Evolutionary conservation across 179 eudicot species (phyloP).

Genomic region (Nepenthes alata): DNA sequence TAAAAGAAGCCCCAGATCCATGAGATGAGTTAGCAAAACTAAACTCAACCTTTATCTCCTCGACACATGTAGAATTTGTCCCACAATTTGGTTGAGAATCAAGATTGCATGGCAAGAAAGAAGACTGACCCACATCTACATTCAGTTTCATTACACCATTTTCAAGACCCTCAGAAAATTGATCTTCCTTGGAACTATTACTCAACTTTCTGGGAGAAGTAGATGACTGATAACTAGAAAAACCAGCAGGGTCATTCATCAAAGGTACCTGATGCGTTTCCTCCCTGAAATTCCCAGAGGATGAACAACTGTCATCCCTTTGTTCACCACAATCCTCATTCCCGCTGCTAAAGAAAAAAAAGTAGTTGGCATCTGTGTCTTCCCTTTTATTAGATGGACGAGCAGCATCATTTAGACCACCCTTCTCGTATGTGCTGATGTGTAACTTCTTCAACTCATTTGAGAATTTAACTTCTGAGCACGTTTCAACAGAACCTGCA

Average conservation of each 20-base stretch:
- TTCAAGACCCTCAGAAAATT: conserved; percentile 10
- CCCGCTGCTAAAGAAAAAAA: conserved; percentile 38
- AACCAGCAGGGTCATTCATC: conserved; percentile 6
- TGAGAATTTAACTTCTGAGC: conserved; percentile 26
- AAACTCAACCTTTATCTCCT: conserved; percentile 20
- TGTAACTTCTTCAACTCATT: conserved; percentile 46
- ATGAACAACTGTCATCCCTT: too few relatives aligned
- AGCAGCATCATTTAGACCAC: conserved; percentile 6
- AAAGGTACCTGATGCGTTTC: neutral
- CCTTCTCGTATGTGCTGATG: conserved; percentile 26
- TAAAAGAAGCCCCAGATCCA: conserved; percentile 16
- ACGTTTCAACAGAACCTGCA: conserved; percentile 9
- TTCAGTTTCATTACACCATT: conserved; percentile 15
- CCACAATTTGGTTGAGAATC: conserved; percentile 14
- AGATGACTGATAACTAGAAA: conserved; percentile 15
- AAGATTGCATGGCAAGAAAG: conserved; percentile 17
- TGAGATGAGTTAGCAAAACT: conserved; percentile 18
- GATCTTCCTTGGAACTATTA: conserved; percentile 1
- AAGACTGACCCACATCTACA: conserved; percentile 10
- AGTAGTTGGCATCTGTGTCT: conserved; percentile 4
- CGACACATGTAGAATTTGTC: conserved; percentile 17
- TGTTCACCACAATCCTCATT: conserved; percentile 7
- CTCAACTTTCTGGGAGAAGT: conserved; percentile 16
- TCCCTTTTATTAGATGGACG: neutral
- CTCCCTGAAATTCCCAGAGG: neutral